Conservation (phyloP, 2,329 filamentous ascomycete species). For the Aureobasidium namibiae region DNA sequence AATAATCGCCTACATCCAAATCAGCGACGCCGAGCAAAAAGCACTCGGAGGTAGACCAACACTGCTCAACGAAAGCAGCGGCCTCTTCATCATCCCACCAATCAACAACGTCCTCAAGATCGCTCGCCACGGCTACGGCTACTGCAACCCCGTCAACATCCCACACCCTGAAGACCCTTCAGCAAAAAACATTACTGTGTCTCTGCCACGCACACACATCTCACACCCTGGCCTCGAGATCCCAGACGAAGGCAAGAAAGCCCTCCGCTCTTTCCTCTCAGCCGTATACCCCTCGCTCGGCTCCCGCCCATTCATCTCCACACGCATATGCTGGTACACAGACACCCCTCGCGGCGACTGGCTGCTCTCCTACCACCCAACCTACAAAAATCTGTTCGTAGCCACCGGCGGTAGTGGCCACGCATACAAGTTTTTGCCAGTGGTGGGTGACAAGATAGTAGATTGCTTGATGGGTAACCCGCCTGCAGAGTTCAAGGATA, state of each 20-base stretch:
- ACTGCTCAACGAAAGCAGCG: slow-evolving; percentile 60
- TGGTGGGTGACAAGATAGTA: slow-evolving; percentile 47
- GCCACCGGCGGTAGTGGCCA: slow-evolving; percentile 56
- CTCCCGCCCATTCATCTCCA: slow-evolving; percentile 37
- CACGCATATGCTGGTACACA: slow-evolving; percentile 48
- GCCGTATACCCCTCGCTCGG: slow-evolving; percentile 40
- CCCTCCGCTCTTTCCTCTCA: slow-evolving; percentile 53
- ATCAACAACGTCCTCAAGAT: slow-evolving; percentile 37
- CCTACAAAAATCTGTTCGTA: slow-evolving; percentile 45
- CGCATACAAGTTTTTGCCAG: slow-evolving; percentile 54
- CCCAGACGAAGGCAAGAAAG: slow-evolving; percentile 52
- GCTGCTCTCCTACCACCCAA: slow-evolving; percentile 45
- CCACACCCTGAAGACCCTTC: slow-evolving; percentile 34
- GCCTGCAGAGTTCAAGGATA: slow-evolving; percentile 44
- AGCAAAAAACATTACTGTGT: slow-evolving; percentile 32
- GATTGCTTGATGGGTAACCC: slow-evolving; percentile 41
- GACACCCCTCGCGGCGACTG: slow-evolving; percentile 50
- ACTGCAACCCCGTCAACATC: slow-evolving; percentile 39
- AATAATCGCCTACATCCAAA: slow-evolving; percentile 65
- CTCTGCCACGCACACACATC: slow-evolving; percentile 43
- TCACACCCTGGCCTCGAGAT: slow-evolving; percentile 39
- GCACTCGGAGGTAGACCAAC: slow-evolving; percentile 60
- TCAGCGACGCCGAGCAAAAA: slow-evolving; percentile 63
- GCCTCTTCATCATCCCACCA: slow-evolving; percentile 69
- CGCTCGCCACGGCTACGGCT: slow-evolving; percentile 44